Percentiles rank a stretch among this genome's conserved stretches.
Evolutionary conservation across 176 grass and related monocot species (phyloP).

Genomic region (Aegilops sharonensis): DNA sequence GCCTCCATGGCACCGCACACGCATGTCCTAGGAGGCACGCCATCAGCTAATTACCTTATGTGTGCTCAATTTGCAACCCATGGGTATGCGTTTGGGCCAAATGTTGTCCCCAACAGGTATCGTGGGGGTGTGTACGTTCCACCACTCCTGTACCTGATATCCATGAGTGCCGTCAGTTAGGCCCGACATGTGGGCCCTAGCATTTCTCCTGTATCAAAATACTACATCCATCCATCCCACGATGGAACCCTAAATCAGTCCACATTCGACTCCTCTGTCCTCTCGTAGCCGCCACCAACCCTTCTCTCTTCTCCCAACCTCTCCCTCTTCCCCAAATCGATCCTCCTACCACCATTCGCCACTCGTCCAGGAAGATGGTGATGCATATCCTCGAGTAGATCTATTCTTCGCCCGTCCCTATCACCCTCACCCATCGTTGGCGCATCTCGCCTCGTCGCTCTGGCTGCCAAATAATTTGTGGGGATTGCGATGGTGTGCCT

Average conservation of each 20-base stretch:
- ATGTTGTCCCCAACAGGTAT: not conserved
- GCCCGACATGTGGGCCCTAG: too few relatives aligned
- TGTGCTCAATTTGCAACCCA: not conserved
- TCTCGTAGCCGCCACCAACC: not conserved
- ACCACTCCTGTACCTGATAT: too few relatives aligned
- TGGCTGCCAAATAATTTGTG: too few relatives aligned
- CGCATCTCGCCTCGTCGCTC: too few relatives aligned
- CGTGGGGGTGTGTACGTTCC: too few relatives aligned
- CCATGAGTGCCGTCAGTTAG: too few relatives aligned
- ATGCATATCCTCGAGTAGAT: too few relatives aligned
- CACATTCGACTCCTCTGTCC: not conserved
- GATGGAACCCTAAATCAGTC: not conserved
- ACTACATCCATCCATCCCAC: not conserved
- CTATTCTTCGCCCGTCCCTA: too few relatives aligned
- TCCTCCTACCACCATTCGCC: too few relatives aligned
- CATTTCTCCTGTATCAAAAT: not conserved
- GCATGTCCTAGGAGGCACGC: not conserved
- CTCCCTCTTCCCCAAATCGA: not conserved
- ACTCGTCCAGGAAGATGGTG: too few relatives aligned
- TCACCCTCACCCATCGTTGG: too few relatives aligned
- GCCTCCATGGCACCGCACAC: not conserved
- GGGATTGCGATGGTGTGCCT: too few relatives aligned
- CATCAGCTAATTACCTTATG: not conserved
- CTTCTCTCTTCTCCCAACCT: not conserved
- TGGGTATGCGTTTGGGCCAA: not conserved